Evolutionary conservation across 441 rosid genomes (phyloP).

Genomic region (Pelargonium myrrhifolium): DNA sequence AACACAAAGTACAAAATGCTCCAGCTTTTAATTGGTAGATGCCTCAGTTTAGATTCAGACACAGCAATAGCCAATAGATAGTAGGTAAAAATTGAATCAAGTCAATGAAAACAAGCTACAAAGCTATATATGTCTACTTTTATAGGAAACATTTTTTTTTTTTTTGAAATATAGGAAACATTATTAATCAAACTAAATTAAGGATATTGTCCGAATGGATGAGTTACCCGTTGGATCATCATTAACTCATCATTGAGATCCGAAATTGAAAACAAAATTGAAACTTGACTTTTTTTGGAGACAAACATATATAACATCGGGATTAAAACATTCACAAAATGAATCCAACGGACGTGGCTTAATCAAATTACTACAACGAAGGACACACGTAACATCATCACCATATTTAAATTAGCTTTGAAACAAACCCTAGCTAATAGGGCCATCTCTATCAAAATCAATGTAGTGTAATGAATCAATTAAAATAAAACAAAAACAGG

Average conservation of each 20-base stretch:
- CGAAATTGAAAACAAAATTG: neutral
- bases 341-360: neutral
- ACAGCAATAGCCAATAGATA: too few species aligned
- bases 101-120: too few species aligned
- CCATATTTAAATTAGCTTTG: neutral
- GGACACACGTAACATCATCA: neutral
- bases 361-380: neutral
- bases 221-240: neutral
- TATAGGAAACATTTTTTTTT: too few species aligned
- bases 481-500: neutral
- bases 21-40: too few species aligned
- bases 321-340: neutral
- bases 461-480: neutral
- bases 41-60: too few species aligned
- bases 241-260: constrained; percentile 1
- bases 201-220: neutral
- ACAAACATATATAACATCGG: neutral
- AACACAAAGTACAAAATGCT: too few species aligned
- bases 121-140: too few species aligned
- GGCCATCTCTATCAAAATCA: neutral
- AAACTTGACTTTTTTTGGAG: neutral
- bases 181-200: neutral
- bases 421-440: neutral
- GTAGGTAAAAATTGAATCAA: too few species aligned
- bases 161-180: neutral